Evolutionary conservation across 768 basidiomycete genomes (phyloP).

Genomic region (Trametopsis cervina): DNA sequence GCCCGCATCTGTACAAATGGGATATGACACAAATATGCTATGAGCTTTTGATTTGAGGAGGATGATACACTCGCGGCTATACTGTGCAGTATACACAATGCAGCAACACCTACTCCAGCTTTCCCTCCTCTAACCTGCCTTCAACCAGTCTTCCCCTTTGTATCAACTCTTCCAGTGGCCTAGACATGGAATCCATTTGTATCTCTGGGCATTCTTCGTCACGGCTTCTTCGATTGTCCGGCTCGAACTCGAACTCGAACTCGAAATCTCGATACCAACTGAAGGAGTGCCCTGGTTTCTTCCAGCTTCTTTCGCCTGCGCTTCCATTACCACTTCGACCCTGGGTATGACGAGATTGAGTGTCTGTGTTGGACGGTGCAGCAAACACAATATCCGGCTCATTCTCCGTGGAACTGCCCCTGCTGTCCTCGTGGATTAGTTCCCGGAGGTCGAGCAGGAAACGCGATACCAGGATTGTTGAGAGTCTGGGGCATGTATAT

Average conservation of each 20-base stretch:
- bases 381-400: background rate
- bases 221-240: too few species aligned
- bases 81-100: too few species aligned
- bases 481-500: background rate
- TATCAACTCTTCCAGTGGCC: too few species aligned
- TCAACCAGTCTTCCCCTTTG: too few species aligned
- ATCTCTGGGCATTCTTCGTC: too few species aligned
- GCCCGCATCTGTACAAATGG: too few species aligned
- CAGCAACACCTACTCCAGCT: too few species aligned
- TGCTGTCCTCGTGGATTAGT: background rate
- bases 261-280: background rate
- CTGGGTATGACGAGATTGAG: background rate
- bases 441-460: conserved; percentile 8
- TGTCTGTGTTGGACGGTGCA: background rate
- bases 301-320: background rate
- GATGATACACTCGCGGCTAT: too few species aligned
- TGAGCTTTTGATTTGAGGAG: too few species aligned
- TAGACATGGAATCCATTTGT: too few species aligned
- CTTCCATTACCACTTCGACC: background rate
- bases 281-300: background rate
- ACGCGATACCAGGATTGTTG: conserved; percentile 6
- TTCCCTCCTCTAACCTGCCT: too few species aligned
- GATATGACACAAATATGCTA: too few species aligned
- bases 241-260: background rate
- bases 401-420: background rate